Conservation (phyloP, 768 basidiomycete species). For the Mycena epipterygia region DNA sequence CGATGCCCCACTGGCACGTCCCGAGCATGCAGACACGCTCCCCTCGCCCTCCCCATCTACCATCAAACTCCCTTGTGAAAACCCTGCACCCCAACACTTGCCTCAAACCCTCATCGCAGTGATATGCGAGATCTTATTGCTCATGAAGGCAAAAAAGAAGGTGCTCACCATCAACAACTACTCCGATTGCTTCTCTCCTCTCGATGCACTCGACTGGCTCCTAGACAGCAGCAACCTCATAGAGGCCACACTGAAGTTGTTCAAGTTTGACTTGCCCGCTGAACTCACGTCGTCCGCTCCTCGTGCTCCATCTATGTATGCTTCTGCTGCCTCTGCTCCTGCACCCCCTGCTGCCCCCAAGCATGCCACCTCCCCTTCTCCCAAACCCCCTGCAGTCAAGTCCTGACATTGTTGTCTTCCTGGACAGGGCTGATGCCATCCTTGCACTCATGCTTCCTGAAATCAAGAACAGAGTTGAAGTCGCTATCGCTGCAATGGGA, state of each 20-base stretch:
- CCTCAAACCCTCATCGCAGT: not conserved
- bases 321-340: not conserved
- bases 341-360: not conserved
- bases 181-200: not conserved
- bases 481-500: not conserved
- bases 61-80: not conserved
- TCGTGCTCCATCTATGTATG: not conserved
- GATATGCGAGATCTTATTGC: not conserved
- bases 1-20: not conserved
- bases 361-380: not conserved
- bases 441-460: not conserved
- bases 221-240: not conserved
- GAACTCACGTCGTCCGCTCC: not conserved
- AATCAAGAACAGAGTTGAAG: slow-evolving; percentile 2
- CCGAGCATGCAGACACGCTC: not conserved
- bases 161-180: not conserved
- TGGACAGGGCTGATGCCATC: not conserved
- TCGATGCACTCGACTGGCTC: not conserved
- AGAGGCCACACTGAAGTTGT: not conserved
- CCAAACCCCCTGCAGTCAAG: not conserved
- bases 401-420: not conserved
- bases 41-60: slow-evolving; percentile 2
- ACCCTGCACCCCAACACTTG: not conserved
- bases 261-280: not conserved
- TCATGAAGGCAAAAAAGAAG: not conserved